These are phyloP conservation scores for Globisporangium nunn DNA, from an alignment of 352 stramenopile species.

Conservation along the genomic window DNA sequence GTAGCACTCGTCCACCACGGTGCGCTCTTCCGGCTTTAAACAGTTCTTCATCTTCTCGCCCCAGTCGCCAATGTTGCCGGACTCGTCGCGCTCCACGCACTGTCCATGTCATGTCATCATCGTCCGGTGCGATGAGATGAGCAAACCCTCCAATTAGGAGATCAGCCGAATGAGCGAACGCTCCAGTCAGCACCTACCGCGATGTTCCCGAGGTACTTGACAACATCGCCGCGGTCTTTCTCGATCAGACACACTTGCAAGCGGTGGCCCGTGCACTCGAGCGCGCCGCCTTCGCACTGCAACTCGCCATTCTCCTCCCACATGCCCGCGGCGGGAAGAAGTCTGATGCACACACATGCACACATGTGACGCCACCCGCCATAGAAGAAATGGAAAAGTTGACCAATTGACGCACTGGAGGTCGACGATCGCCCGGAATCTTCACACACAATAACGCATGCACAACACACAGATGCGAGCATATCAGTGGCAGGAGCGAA, in stretches of 20 bases:
- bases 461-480: background rate
- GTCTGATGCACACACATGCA: constrained; percentile 16
- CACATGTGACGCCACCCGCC: too few relatives aligned
- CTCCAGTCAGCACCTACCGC: constrained; percentile 30
- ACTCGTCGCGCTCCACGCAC: constrained; percentile 77
- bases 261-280: constrained; percentile 72
- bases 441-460: constrained; percentile 11
- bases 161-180: background rate
- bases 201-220: constrained; percentile 71
- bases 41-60: constrained; percentile 64
- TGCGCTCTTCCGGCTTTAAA: constrained; percentile 49
- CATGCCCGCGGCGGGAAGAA: constrained; percentile 72
- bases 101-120: constrained; percentile 6
- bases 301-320: constrained; percentile 47
- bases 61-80: constrained; percentile 63
- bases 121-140: too few relatives aligned
- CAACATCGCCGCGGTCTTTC: constrained; percentile 58
- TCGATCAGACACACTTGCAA: constrained; percentile 71
- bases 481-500: background rate
- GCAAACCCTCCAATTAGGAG: background rate
- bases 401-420: constrained; percentile 32
- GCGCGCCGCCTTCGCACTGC: constrained; percentile 46
- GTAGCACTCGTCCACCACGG: constrained; percentile 50
- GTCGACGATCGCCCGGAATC: constrained; percentile 64
- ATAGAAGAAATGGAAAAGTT: too few relatives aligned